Evolutionary conservation across 805 yeast species (phyloP).

Genomic region (Wickerhamiella kurtzmanii): DNA sequence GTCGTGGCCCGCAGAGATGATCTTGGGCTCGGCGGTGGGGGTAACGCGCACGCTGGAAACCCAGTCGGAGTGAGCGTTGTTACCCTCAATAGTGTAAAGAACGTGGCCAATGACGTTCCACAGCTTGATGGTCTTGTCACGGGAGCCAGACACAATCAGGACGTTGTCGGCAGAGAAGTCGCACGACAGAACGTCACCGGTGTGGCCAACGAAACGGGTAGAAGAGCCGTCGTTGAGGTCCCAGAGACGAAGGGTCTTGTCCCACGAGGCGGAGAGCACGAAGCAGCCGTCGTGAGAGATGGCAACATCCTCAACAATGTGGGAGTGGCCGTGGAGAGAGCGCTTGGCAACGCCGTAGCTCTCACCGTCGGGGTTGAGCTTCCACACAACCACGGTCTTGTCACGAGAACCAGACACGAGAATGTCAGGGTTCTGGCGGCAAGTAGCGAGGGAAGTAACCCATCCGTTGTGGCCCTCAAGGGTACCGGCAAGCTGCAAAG

Average conservation of each 20-base stretch:
- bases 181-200: slow-evolving; percentile 92
- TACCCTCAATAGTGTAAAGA: slow-evolving; percentile 62
- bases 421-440: slow-evolving; percentile 95
- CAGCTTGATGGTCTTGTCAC: slow-evolving; percentile 97
- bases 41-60: slow-evolving; percentile 96
- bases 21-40: slow-evolving; percentile 44
- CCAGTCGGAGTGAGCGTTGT: slow-evolving; percentile 95
- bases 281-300: slow-evolving; percentile 95
- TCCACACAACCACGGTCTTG: slow-evolving; percentile 97
- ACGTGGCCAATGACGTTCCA: slow-evolving; percentile 99
- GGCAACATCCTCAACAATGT: slow-evolving; percentile 96
- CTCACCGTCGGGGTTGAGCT: slow-evolving; percentile 89
- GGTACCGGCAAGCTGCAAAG: slow-evolving; percentile 99
- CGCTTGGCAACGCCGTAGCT: slow-evolving; percentile 97
- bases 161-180: slow-evolving; percentile 93
- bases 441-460: slow-evolving; percentile 98
- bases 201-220: slow-evolving; percentile 96
- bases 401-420: slow-evolving; percentile 98
- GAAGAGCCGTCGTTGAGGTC: slow-evolving; percentile 87
- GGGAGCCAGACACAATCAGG: slow-evolving; percentile 96
- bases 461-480: slow-evolving; percentile 71
- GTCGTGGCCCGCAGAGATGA: slow-evolving; percentile 98
- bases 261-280: slow-evolving; percentile 99
- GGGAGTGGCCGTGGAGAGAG: slow-evolving; percentile 96
- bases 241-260: slow-evolving; percentile 98